A percentile compares a stretch with the other conserved stretches of the same genome.
These are phyloP conservation scores for Hanseniaspora singularis DNA, from an alignment of 805 yeast genomes.

Conservation along the genomic window DNA sequence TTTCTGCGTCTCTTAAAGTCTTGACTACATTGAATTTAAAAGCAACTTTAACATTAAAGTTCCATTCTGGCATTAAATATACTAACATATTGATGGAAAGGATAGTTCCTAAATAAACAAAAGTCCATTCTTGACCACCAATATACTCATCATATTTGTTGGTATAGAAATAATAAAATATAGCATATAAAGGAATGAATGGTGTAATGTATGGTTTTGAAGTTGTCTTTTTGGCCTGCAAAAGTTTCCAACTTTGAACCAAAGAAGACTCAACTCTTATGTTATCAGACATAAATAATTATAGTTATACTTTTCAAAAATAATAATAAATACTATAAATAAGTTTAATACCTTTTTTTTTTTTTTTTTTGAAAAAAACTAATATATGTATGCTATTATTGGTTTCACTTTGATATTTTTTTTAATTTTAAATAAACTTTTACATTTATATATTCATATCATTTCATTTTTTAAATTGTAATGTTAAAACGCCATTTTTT, in stretches of 20 bases:
- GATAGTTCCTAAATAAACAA: slow-evolving; percentile 66
- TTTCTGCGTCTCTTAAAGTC: slow-evolving; percentile 50
- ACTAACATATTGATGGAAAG: slow-evolving; percentile 62
- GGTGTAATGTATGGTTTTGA: slow-evolving; percentile 75
- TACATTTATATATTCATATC: no score
- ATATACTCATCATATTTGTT: slow-evolving; percentile 68
- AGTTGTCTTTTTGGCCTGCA: slow-evolving; percentile 51
- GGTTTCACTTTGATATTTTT: no score
- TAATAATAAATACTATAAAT: neutral
- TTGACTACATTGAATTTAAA: slow-evolving; percentile 55
- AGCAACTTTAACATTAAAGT: slow-evolving; percentile 49
- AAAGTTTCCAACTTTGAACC: slow-evolving; percentile 57
- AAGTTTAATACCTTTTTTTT: no score
- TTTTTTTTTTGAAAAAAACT: no score
- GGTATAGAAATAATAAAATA: slow-evolving; percentile 51
- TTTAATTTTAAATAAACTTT: no score
- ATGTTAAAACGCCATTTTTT: no score
- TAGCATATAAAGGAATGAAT: slow-evolving; percentile 65
- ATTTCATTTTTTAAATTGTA: no score
- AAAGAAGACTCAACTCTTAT: slow-evolving; percentile 39
- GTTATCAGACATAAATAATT: slow-evolving; percentile 4
- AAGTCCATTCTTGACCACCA: slow-evolving; percentile 91
- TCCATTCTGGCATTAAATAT: slow-evolving; percentile 93
- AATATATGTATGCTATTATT: no score
- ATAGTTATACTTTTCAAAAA: neutral